Evolutionary conservation across 202 grass and related monocot genomes (phyloP).

Genomic region (Setaria italica): DNA sequence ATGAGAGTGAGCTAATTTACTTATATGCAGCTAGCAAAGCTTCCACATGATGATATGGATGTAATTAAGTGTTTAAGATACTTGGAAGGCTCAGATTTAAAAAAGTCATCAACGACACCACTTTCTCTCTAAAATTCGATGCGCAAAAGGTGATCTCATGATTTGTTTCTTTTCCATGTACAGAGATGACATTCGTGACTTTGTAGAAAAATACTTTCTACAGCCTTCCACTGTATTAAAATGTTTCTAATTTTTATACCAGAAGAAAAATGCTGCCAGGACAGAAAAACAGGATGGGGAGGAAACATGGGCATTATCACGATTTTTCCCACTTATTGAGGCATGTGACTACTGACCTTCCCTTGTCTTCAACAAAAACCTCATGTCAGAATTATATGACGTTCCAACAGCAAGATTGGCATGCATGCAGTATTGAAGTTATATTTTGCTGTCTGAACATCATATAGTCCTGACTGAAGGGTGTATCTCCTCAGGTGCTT

Average conservation of each 20-base stretch:
- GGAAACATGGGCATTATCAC: slow-evolving; percentile 76
- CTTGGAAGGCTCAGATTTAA: slow-evolving; percentile 59
- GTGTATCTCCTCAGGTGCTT: no score
- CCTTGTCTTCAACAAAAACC: slow-evolving; percentile 30
- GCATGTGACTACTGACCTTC: slow-evolving; percentile 45
- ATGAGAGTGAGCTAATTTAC: slow-evolving; percentile 16
- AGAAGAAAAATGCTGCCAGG: slow-evolving; percentile 90
- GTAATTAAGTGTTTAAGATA: slow-evolving; percentile 79
- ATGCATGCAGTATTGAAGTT: no score
- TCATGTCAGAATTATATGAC: background rate
- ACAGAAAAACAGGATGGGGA: slow-evolving; percentile 78
- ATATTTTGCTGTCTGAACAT: no score
- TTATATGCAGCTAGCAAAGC: slow-evolving; percentile 81
- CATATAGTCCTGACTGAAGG: no score
- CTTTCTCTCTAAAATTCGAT: slow-evolving; percentile 97
- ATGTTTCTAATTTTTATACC: slow-evolving; percentile 27
- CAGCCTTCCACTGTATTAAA: slow-evolving; percentile 38
- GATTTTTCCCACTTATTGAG: slow-evolving; percentile 91
- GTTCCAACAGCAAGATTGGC: no score
- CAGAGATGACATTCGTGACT: slow-evolving; percentile 49
- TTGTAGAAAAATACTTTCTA: background rate
- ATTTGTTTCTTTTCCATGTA: background rate
- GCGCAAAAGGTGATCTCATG: slow-evolving; percentile 63
- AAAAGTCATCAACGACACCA: slow-evolving; percentile 61
- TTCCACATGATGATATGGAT: slow-evolving; percentile 78